Base-by-base conservation (phyloP, 2,329 filamentous ascomycete species). In the Pyrenochaeta sp. region DNA sequence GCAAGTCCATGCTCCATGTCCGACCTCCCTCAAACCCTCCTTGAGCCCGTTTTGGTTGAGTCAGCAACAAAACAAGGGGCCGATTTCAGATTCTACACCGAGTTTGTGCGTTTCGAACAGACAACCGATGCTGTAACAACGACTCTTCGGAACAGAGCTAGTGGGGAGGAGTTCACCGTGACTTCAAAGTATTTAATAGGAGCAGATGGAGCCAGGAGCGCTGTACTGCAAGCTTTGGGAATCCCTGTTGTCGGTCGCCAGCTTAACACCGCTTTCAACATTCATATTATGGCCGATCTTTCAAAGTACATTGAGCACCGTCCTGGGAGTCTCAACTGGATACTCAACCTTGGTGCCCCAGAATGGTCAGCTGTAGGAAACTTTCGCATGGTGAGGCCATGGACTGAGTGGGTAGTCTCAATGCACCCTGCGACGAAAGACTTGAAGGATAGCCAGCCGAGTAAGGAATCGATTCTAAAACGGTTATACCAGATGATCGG, bases 281-380 rank as follows among this genome's bases (percentile, higher is more conserved):
- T 81, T 15, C 68, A 79, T 4, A 71, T 78, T n/a, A 71, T 76
- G 35, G 75, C 74, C 0, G 81, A 85, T 56, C 65, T 85, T 19
- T 66, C 69, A 2, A 73, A 81, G 45, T 63, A 77, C 9, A 72
- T 82, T 14, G 61, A 77, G 39, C 64, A 75, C 35, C 74, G 82
- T 0, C 74, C 70, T 17, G 84, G 82, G 0, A 85, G 84, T 55
- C 71, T 86, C 10, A 82, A 87, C 58, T 85, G 81, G 79, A 69
- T 84, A 1, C 72, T 86, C 58, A 76, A 78, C 50, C 82, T 82
- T 0, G 77, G 81, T 43, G 72, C 77, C 2, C 84, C 78, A 24
- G 36, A 36, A 9, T 40, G 24, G 30, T 40, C 18, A 13, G 35
- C 35, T 14, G 23, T 45, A 24, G 72, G 78, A 3, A 47, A 38